phyloP scores from a whole-genome alignment of 352 stramenopile genomes.

The Plasmopara muralis region DNA sequence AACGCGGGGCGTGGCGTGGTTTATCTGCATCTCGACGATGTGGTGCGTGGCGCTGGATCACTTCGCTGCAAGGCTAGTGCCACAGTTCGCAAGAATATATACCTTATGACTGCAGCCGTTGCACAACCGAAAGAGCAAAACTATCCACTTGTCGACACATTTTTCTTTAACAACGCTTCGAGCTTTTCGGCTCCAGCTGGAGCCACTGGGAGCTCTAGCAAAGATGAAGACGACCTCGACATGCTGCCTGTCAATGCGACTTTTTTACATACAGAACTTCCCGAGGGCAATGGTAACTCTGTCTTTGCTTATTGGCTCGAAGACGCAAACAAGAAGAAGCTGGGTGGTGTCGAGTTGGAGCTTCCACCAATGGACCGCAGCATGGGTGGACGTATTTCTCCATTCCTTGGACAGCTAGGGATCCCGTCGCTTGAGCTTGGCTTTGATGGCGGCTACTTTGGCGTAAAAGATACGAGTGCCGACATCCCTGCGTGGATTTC shows the following conservation, averaged over 20 bases:
- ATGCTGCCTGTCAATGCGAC: conserved; percentile 62
- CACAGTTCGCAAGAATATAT: conserved; percentile 70
- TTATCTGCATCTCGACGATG: too few species aligned
- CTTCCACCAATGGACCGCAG: too few species aligned
- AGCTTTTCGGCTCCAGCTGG: too few species aligned
- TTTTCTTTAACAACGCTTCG: too few species aligned
- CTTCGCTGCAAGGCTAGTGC: conserved; percentile 64
- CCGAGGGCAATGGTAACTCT: conserved; percentile 32
- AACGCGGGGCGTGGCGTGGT: too few species aligned
- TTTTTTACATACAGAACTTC: conserved; percentile 55
- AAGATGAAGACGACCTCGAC: conserved; percentile 28
- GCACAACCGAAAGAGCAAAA: conserved; percentile 55
- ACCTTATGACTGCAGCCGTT: conserved; percentile 59
- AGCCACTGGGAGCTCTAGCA: neutral
- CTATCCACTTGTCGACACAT: conserved; percentile 13
- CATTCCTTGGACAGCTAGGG: too few species aligned
- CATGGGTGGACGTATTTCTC: too few species aligned
- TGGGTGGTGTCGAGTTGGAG: too few species aligned
- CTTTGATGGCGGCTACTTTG: too few species aligned
- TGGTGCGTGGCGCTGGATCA: conserved; percentile 14
- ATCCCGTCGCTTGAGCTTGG: too few species aligned
- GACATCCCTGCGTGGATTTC: conserved; percentile 77
- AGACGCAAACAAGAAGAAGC: too few species aligned
- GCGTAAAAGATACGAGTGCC: conserved; percentile 16
- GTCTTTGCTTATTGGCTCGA: too few species aligned